phyloP scores from a whole-genome alignment of 2,329 filamentous ascomycete genomes.

The Graphilbum ipis-grandicollis region DNA sequence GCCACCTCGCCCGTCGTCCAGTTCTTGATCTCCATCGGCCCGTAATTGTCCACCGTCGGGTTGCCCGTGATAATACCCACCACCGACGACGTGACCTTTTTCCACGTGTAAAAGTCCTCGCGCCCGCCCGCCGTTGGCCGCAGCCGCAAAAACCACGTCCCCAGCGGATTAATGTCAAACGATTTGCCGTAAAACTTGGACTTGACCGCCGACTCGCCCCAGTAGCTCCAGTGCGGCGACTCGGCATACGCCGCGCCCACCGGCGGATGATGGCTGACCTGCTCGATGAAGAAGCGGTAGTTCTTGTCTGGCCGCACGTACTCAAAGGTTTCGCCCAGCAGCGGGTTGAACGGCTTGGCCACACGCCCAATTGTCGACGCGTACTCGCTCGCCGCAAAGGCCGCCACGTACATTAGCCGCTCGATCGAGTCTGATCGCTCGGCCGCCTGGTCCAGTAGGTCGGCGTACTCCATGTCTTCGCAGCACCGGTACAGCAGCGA shows the following conservation, averaged over 20 bases:
- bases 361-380: slow-evolving; percentile 93
- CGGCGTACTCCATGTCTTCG: slow-evolving; percentile 96
- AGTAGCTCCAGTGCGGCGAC: slow-evolving; percentile 89
- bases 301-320: slow-evolving; percentile 92
- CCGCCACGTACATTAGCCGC: slow-evolving; percentile 83
- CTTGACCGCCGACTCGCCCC: slow-evolving; percentile 84
- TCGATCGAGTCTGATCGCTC: slow-evolving; percentile 77
- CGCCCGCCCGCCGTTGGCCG: slow-evolving; percentile 56
- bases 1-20: slow-evolving; percentile 90
- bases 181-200: slow-evolving; percentile 97
- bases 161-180: slow-evolving; percentile 90
- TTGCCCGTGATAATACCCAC: slow-evolving; percentile 96
- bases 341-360: slow-evolving; percentile 93
- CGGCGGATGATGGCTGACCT: slow-evolving; percentile 94
- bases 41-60: slow-evolving; percentile 95
- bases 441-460: slow-evolving; percentile 76
- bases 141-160: slow-evolving; percentile 88
- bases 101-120: slow-evolving; percentile 92
- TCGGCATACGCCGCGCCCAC: slow-evolving; percentile 89
- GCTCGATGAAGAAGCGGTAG: slow-evolving; percentile 96
- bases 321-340: slow-evolving; percentile 92
- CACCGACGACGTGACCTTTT: slow-evolving; percentile 96
- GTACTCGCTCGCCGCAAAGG: slow-evolving; percentile 92
- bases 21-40: slow-evolving; percentile 93
- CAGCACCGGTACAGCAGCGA: slow-evolving; percentile 86